Percentiles rank a stretch among this genome's conserved stretches.
Conservation (phyloP, 768 basidiomycete species). For the Lyophyllum semitale region DNA sequence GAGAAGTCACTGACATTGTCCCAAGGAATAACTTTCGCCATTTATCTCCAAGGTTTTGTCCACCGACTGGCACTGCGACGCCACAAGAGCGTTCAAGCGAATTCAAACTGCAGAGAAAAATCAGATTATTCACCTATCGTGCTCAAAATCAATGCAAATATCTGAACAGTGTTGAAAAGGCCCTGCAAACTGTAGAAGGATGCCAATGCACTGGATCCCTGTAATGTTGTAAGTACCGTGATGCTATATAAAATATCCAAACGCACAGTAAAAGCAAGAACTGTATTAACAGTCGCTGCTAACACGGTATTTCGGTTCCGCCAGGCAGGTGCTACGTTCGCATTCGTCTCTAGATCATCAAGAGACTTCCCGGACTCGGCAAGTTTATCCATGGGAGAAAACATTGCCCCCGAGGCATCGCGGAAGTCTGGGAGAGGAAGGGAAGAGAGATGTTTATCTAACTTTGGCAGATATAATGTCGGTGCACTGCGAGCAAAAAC, state of each 20-base stretch:
- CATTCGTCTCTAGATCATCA: constrained; percentile 63
- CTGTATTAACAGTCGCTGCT: constrained; percentile 42
- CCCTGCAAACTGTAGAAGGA: constrained; percentile 74
- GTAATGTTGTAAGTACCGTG: constrained; percentile 1
- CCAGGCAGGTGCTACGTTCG: constrained; percentile 49
- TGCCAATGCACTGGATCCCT: constrained; percentile 73
- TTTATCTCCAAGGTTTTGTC: constrained; percentile 38
- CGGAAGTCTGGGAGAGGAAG: constrained; percentile 47
- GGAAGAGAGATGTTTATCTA: constrained; percentile 58
- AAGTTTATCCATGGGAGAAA: constrained; percentile 64
- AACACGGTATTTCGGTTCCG: constrained; percentile 56
- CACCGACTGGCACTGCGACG: constrained; percentile 38
- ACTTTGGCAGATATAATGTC: constrained; percentile 59
- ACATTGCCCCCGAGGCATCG: constrained; percentile 40
- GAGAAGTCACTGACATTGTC: constrained; percentile 53
- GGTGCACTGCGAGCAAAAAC: constrained; percentile 62
- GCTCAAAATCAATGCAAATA: constrained; percentile 69
- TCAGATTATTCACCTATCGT: constrained; percentile 52
- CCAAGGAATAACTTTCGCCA: constrained; percentile 67
- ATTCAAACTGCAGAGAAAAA: background rate
- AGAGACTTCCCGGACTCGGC: constrained; percentile 48
- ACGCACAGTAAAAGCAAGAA: constrained; percentile 59
- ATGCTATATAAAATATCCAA: background rate
- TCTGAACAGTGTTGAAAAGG: constrained; percentile 66
- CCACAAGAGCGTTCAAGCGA: background rate